A percentile compares a stretch with the other conserved stretches of the same genome.
These are phyloP conservation scores for Mucor lusitanicus DNA, from an alignment of 371 early-diverging fungal genomes.

Conservation along the genomic window DNA sequence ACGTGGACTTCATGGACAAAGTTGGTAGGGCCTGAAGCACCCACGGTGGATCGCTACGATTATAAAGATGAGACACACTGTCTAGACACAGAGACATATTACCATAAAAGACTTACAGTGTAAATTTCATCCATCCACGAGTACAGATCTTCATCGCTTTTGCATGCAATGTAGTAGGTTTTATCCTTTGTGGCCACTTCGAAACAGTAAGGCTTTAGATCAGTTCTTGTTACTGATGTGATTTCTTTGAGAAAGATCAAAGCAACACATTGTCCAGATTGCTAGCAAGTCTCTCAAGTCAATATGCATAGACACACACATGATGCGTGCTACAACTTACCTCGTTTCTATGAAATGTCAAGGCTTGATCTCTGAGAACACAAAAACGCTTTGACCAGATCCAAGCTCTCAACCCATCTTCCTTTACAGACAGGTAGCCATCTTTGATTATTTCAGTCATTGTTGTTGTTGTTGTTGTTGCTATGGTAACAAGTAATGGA, in stretches of 20 bases:
- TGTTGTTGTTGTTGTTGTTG: conserved; percentile 12
- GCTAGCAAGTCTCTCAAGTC: conserved; percentile 20
- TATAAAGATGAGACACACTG: not conserved
- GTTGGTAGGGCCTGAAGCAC: conserved; percentile 92
- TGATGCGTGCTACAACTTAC: conserved; percentile 35
- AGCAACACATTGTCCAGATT: conserved; percentile 60
- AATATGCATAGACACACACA: not conserved
- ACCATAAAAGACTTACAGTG: conserved; percentile 47
- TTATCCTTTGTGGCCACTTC: conserved; percentile 90
- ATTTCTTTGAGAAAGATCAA: conserved; percentile 93
- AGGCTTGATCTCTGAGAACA: conserved; percentile 85
- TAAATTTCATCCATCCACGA: conserved; percentile 97
- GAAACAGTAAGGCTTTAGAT: conserved; percentile 89
- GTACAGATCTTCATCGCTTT: conserved; percentile 96
- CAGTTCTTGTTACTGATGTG: conserved; percentile 80
- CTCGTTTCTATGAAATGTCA: conserved; percentile 94
- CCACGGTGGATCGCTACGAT: conserved; percentile 56
- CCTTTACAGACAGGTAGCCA: conserved; percentile 86
- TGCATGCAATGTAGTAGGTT: conserved; percentile 88
- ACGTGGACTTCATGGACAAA: conserved; percentile 96
- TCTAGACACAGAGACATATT: not conserved
- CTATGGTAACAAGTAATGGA: not conserved
- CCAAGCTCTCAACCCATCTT: conserved; percentile 86
- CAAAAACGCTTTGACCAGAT: conserved; percentile 95
- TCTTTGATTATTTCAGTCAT: conserved; percentile 75